Evolutionary conservation across 1,284 basidiomycete genomes (phyloP).

Genomic region (Mycosarcoma mackinlayi): DNA sequence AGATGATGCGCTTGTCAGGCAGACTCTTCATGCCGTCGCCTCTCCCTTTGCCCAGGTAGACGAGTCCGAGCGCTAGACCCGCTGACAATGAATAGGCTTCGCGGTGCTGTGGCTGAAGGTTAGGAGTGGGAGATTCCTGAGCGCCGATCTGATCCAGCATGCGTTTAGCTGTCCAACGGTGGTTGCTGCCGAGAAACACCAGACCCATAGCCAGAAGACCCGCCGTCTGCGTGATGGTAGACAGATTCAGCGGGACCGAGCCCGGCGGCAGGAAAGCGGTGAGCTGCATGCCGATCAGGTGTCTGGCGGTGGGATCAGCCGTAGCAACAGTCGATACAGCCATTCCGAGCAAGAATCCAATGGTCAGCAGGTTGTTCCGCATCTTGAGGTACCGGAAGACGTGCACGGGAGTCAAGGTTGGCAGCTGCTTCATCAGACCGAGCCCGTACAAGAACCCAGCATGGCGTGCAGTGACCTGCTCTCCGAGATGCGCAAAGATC

Average conservation of each 20-base stretch:
- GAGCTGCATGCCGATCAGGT: constrained; percentile 89
- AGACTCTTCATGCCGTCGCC: constrained; percentile 53
- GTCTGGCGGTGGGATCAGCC: constrained; percentile 85
- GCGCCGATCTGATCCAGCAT: constrained; percentile 85
- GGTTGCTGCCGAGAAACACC: constrained; percentile 86
- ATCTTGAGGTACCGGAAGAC: constrained; percentile 88
- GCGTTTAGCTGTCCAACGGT: constrained; percentile 90
- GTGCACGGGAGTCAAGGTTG: constrained; percentile 84
- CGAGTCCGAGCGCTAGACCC: constrained; percentile 90
- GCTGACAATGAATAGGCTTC: constrained; percentile 92
- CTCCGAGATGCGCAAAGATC: constrained; percentile 62
- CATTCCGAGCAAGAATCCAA: constrained; percentile 90
- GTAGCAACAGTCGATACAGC: constrained; percentile 91
- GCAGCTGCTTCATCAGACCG: constrained; percentile 89
- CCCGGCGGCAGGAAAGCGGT: constrained; percentile 89
- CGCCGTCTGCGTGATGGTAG: constrained; percentile 87
- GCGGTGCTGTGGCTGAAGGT: constrained; percentile 71
- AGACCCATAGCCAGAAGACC: constrained; percentile 89
- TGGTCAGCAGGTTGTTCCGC: constrained; percentile 93
- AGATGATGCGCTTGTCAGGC: constrained; percentile 53
- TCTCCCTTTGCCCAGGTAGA: constrained; percentile 82
- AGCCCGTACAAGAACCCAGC: constrained; percentile 94
- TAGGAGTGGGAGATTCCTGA: constrained; percentile 79
- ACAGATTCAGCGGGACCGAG: constrained; percentile 86
- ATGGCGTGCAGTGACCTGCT: constrained; percentile 81